A percentile compares a stretch with the other conserved stretches of the same genome.
Evolutionary conservation across 139 green algal species (phyloP).

Genomic region (Trebouxia sp.): DNA sequence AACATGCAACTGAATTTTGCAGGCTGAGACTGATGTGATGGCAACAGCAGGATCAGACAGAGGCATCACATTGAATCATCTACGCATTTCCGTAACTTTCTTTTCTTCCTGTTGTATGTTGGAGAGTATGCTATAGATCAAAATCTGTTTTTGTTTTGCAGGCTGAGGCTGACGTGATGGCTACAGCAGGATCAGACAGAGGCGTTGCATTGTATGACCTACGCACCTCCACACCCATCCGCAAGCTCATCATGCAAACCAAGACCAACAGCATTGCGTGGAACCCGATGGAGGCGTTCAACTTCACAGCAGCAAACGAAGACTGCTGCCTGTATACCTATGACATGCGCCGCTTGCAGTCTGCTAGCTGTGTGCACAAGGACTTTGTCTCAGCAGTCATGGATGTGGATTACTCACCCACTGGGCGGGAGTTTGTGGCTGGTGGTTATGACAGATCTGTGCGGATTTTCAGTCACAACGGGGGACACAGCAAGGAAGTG

Average conservation of each 20-base stretch:
- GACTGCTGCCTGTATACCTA: conserved; percentile 97
- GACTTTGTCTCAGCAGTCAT: conserved; percentile 94
- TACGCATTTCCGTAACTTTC: conserved; percentile 75
- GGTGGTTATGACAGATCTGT: conserved; percentile 89
- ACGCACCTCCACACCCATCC: conserved; percentile 75
- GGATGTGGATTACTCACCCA: conserved; percentile 98
- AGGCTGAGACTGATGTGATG: conserved; percentile 89
- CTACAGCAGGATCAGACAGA: conserved; percentile 87
- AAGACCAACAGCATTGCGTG: conserved; percentile 89
- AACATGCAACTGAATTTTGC: too few species aligned
- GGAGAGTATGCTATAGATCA: not conserved
- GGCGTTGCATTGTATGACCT: conserved; percentile 95
- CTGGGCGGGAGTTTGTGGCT: conserved; percentile 96
- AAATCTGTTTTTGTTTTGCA: conserved; percentile 32
- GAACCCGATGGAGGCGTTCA: conserved; percentile 99
- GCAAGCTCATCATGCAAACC: conserved; percentile 92
- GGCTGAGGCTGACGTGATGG: conserved; percentile 91
- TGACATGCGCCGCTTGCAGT: conserved; percentile 93
- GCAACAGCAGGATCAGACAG: conserved; percentile 86
- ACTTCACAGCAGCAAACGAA: conserved; percentile 96
- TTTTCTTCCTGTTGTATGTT: too few species aligned
- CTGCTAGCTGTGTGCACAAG: conserved; percentile 87
- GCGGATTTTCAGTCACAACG: conserved; percentile 90
- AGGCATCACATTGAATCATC: conserved; percentile 93
- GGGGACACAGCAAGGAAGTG: conserved; percentile 82